Percentiles rank a stretch among this genome's conserved stretches.
Conservation (phyloP, 2,329 filamentous ascomycete species). For the Talaromyces sp. region DNA sequence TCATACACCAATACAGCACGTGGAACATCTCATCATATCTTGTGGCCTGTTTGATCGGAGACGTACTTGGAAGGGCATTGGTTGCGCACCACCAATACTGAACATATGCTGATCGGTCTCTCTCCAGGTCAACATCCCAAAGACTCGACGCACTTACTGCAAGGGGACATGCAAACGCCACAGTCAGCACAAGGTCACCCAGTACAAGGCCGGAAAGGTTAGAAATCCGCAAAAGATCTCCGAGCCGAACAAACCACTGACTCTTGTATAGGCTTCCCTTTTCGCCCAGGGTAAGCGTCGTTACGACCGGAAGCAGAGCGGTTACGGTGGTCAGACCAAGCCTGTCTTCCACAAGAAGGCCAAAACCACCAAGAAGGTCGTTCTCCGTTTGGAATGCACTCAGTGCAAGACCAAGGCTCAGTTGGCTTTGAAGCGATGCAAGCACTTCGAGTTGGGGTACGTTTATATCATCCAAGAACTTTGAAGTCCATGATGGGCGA, state of each 20-base stretch:
- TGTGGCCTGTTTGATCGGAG: not conserved
- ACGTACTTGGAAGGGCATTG: not conserved
- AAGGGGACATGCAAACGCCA: conserved; percentile 82
- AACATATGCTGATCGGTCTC: conserved; percentile 14
- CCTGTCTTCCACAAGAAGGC: conserved; percentile 99
- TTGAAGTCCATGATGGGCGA: not conserved
- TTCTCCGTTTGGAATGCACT: conserved; percentile 96
- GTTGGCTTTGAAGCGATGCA: conserved; percentile 98
- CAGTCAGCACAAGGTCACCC: conserved; percentile 88
- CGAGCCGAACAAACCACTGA: conserved; percentile 4
- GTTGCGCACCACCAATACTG: not conserved
- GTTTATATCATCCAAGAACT: conserved; percentile 37
- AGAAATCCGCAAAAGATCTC: conserved; percentile 22
- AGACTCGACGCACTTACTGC: conserved; percentile 97
- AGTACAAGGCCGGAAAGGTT: conserved; percentile 96
- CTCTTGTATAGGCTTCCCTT: conserved; percentile 65
- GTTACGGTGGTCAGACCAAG: conserved; percentile 99
- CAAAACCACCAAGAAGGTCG: conserved; percentile 99
- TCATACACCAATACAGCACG: not conserved
- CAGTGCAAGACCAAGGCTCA: conserved; percentile 97
- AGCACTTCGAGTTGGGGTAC: conserved; percentile 99
- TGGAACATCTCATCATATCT: not conserved
- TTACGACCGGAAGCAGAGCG: conserved; percentile 98
- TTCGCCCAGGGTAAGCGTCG: conserved; percentile 99
- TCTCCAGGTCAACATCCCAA: conserved; percentile 89